Conservation (phyloP, 805 yeast species). For the Hanseniaspora mollemarum region DNA sequence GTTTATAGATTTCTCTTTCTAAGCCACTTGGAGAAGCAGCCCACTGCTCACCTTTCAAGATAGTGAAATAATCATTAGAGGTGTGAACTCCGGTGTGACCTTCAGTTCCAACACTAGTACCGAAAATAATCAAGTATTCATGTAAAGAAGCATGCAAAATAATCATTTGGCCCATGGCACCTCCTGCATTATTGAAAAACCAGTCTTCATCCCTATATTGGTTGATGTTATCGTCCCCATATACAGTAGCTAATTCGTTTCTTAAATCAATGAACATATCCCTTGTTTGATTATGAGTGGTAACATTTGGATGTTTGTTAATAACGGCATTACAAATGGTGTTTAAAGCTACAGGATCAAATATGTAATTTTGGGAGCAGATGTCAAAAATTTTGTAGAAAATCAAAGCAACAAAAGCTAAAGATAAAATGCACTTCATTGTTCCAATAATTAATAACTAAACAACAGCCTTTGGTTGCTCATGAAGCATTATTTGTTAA, state of each 20-base stretch:
- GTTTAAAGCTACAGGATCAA: constrained; percentile 55
- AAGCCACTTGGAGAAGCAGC: constrained; percentile 61
- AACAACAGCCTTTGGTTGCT: not conserved
- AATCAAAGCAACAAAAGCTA: constrained; percentile 1
- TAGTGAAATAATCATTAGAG: constrained; percentile 95
- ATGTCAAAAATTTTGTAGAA: constrained; percentile 2
- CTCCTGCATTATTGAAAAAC: constrained; percentile 97
- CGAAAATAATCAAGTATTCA: constrained; percentile 87
- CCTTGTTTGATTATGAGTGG: constrained; percentile 47
- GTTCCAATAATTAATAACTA: not conserved
- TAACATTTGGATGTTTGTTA: constrained; percentile 30
- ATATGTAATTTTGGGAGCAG: constrained; percentile 37
- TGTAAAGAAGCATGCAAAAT: constrained; percentile 88
- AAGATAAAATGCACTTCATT: not conserved
- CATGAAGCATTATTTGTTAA: too few species aligned
- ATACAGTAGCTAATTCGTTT: constrained; percentile 44
- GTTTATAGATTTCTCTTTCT: constrained; percentile 57
- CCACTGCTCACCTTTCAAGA: constrained; percentile 63
- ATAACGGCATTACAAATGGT: constrained; percentile 46
- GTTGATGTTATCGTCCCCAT: constrained; percentile 64
- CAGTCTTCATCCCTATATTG: constrained; percentile 67
- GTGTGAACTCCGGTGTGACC: constrained; percentile 94
- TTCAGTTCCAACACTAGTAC: constrained; percentile 87
- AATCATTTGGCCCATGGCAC: constrained; percentile 96
- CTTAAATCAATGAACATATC: constrained; percentile 54